phyloP scores from a whole-genome alignment of 306 rosid genomes.

The Echinosophora koreensis region DNA sequence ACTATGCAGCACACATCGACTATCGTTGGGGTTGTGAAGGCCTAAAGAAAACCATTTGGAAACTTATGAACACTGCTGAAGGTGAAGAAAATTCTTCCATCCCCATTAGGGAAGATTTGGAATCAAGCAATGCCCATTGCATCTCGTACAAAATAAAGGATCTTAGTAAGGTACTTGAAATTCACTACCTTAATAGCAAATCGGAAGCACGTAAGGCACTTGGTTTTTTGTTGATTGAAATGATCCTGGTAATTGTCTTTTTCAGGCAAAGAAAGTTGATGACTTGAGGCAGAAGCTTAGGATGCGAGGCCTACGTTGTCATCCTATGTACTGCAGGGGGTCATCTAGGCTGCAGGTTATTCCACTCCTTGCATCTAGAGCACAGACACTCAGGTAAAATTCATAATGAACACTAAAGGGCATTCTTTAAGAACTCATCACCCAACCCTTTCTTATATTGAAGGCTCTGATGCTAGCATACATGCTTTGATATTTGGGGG shows the following conservation, averaged over 20 bases:
- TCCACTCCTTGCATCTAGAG: slow-evolving; percentile 78
- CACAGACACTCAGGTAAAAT: slow-evolving; percentile 72
- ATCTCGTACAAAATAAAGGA: slow-evolving; percentile 66
- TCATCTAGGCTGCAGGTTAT: slow-evolving; percentile 66
- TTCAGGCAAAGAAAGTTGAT: slow-evolving; percentile 68
- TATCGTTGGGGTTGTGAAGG: slow-evolving; percentile 79
- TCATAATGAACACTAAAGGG: not conserved
- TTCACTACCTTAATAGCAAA: not conserved
- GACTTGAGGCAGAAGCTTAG: slow-evolving; percentile 81
- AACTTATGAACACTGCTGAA: slow-evolving; percentile 56
- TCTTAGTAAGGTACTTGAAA: slow-evolving; percentile 53
- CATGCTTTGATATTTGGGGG: not conserved
- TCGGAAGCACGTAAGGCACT: not conserved
- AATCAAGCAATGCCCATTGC: slow-evolving; percentile 71
- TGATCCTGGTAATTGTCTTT: slow-evolving; percentile 4
- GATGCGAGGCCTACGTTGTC: slow-evolving; percentile 76
- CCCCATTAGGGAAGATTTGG: slow-evolving; percentile 54
- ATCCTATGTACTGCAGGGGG: slow-evolving; percentile 75
- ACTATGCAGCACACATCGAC: slow-evolving; percentile 71
- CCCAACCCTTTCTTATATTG: not conserved
- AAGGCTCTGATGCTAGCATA: slow-evolving; percentile 8
- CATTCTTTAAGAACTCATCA: not conserved
- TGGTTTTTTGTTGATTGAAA: not conserved
- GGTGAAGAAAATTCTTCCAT: slow-evolving; percentile 46
- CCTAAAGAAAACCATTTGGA: slow-evolving; percentile 65